phyloP scores from a whole-genome alignment of 495 filamentous ascomycete species.

The Pyrenula aspistea region DNA sequence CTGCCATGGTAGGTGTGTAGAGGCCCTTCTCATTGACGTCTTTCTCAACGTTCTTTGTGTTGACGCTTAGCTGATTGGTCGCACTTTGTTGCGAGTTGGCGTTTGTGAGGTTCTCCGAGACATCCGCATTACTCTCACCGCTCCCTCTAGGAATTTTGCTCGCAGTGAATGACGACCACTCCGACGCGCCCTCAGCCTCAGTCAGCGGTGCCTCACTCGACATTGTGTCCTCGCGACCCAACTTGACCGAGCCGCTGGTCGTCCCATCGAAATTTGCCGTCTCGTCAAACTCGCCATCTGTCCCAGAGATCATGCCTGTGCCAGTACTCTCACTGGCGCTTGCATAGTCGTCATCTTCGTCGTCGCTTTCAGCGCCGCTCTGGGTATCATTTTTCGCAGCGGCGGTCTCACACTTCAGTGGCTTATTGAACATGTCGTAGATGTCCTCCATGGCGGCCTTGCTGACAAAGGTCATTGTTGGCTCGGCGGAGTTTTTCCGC shows the following conservation, averaged over 20 bases:
- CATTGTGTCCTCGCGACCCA: conserved; percentile 2
- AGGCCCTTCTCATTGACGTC: conserved; percentile 11
- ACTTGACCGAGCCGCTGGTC: conserved; percentile 19
- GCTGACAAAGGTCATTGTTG: conserved; percentile 95
- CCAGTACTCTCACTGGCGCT: conserved; percentile 74
- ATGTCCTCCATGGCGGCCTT: conserved; percentile 94
- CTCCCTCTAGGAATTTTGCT: conserved; percentile 43
- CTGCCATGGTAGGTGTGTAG: conserved; percentile 24
- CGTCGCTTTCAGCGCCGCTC: conserved; percentile 38
- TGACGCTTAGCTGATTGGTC: conserved; percentile 8
- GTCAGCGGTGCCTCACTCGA: conserved; percentile 31
- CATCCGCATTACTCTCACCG: not conserved
- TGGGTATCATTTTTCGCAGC: conserved; percentile 25
- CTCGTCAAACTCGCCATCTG: conserved; percentile 54
- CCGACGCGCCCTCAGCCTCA: conserved; percentile 51
- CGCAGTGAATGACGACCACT: conserved; percentile 78
- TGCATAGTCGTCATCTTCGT: conserved; percentile 65
- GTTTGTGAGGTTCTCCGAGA: not conserved
- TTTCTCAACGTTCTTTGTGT: not conserved
- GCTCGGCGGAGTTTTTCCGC: conserved; percentile 63
- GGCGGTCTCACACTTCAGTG: conserved; percentile 47
- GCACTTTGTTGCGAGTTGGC: conserved; percentile 1
- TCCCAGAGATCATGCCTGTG: conserved; percentile 52
- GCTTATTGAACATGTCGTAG: conserved; percentile 91
- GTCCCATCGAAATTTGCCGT: conserved; percentile 29